A percentile compares a stretch with the other conserved stretches of the same genome.
phyloP scores from a whole-genome alignment of 768 basidiomycete genomes.

The Phylloporus sp. region DNA sequence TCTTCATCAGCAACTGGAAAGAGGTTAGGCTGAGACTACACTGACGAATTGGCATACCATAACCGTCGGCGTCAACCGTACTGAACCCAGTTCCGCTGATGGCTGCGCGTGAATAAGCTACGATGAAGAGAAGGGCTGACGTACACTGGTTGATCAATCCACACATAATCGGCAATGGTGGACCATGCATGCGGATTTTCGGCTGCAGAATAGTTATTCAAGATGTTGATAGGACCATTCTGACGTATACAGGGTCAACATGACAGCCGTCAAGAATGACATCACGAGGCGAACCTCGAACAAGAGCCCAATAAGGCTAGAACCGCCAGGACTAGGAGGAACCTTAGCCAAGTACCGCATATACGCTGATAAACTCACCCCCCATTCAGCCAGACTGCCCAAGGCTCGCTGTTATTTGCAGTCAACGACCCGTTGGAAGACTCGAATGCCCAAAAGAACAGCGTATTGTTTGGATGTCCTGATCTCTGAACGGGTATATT shows the following conservation, averaged over 20 bases:
- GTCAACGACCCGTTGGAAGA: conserved; percentile 52
- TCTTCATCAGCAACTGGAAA: conserved; percentile 53
- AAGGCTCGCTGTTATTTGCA: conserved; percentile 41
- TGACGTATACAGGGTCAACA: conserved; percentile 18
- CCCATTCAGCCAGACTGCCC: conserved; percentile 72
- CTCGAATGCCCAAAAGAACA: conserved; percentile 65
- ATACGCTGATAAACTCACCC: conserved; percentile 37
- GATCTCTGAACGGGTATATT: conserved; percentile 58
- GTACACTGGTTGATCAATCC: conserved; percentile 67
- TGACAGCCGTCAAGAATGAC: neutral
- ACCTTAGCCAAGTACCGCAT: neutral
- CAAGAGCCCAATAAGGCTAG: conserved; percentile 57
- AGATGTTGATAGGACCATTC: conserved; percentile 65
- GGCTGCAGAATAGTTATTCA: conserved; percentile 41
- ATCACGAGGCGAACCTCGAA: conserved; percentile 43
- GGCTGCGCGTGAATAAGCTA: neutral
- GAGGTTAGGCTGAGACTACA: neutral
- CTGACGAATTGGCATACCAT: conserved; percentile 29
- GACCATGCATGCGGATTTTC: conserved; percentile 55
- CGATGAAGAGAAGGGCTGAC: neutral
- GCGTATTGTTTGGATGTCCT: conserved; percentile 58
- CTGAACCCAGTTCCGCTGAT: conserved; percentile 56
- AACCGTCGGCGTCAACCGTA: conserved; percentile 55
- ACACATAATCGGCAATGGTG: conserved; percentile 50
- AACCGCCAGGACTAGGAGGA: conserved; percentile 52